phyloP scores from a whole-genome alignment of 345 rosid species.

The Schrenkiella parvula region DNA sequence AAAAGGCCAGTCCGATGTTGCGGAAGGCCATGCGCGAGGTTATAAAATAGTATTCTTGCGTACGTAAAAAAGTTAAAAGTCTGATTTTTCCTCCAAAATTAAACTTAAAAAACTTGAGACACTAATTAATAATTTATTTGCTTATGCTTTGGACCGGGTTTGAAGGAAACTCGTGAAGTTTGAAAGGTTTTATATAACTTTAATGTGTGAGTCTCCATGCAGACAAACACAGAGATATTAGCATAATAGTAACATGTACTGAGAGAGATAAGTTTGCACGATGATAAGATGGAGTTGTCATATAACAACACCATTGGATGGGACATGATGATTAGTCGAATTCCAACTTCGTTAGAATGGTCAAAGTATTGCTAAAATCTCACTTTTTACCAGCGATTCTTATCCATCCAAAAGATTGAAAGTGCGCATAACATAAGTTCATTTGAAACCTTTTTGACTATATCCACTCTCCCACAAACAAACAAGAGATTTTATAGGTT shows the following conservation, averaged over 20 bases:
- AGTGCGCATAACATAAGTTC: conserved; percentile 31
- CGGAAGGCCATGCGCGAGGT: not conserved
- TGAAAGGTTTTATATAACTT: not conserved
- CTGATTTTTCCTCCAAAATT: not conserved
- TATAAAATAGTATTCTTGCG: not conserved
- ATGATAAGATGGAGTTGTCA: conserved; percentile 16
- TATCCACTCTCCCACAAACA: conserved; percentile 29
- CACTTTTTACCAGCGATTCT: conserved; percentile 31
- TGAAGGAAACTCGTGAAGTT: not conserved
- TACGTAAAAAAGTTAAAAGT: too few relatives aligned
- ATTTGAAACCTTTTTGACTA: conserved; percentile 31
- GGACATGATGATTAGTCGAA: conserved; percentile 26
- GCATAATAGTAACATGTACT: not conserved
- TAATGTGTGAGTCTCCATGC: conserved; percentile 17
- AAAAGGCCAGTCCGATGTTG: not conserved
- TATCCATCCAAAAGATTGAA: conserved; percentile 27
- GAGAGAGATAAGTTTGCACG: conserved; percentile 17
- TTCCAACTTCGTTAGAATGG: conserved; percentile 20
- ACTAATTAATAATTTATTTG: not conserved
- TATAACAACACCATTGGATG: conserved; percentile 11
- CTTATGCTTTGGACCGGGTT: not conserved
- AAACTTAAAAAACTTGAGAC: not conserved
- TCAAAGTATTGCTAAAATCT: conserved; percentile 27
- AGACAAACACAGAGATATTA: not conserved
- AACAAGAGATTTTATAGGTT: not conserved